Evolutionary conservation across 176 grass and related monocot species (phyloP).

Genomic region (Thalia dealbata): DNA sequence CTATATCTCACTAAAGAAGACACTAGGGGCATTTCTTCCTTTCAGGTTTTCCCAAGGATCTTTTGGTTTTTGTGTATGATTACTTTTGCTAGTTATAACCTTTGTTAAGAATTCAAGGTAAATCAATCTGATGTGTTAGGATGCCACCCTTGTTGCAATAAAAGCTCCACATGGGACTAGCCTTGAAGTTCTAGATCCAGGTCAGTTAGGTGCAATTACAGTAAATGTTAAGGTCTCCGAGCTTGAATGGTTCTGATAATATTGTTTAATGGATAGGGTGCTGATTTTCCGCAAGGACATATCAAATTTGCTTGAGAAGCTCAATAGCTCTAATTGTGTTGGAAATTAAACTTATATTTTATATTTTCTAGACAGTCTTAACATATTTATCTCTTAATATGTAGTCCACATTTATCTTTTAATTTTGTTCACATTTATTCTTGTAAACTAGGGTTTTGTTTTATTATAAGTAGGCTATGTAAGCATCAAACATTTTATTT

Average conservation of each 20-base stretch:
- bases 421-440: too few relatives aligned
- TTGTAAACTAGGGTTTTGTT: too few relatives aligned
- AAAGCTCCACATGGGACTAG: constrained; percentile 81
- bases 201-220: constrained; percentile 29
- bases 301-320: constrained; percentile 76
- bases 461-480: too few relatives aligned
- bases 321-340: constrained; percentile 69
- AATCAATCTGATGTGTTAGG: constrained; percentile 27
- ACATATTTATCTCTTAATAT: too few relatives aligned
- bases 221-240: constrained; percentile 1
- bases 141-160: constrained; percentile 60
- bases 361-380: too few relatives aligned
- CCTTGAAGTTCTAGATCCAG: constrained; percentile 80
- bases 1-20: constrained; percentile 64
- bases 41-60: constrained; percentile 46
- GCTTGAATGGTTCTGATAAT: neutral
- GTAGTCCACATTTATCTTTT: too few relatives aligned
- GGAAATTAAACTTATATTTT: too few relatives aligned
- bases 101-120: constrained; percentile 6
- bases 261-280: constrained; percentile 32
- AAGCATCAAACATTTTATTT: too few relatives aligned
- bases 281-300: constrained; percentile 45
- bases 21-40: constrained; percentile 47
- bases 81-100: constrained; percentile 10
- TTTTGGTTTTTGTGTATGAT: constrained; percentile 4